Evolutionary conservation across 208 protist species (phyloP), one percentile per base, ranked within the genome.

Genomic region (Crithidia mellificae): DNA sequence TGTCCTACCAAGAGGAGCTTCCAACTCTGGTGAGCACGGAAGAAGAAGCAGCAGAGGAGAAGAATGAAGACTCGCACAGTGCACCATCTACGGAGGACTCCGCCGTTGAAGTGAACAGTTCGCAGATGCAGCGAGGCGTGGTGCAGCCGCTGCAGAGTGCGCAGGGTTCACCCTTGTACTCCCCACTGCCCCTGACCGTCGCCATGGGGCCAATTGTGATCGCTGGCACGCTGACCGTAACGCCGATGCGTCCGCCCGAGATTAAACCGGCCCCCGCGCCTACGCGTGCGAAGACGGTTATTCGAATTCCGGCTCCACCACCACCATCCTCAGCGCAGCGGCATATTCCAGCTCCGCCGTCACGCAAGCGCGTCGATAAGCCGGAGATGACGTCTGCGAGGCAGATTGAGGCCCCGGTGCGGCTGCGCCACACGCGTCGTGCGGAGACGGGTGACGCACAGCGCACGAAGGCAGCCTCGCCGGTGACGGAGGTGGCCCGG

Each of bases 361-460:
- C 59, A 9, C 59, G 59, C 1, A 20, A 14, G 34, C 30, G 9
- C 2, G 59, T 55, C 1, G 34, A 53, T 8, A 30, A 25, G 15
- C 57, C 57, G 29, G 57, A 22, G 57, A n/a, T 63, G 38, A 52
- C 57, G 22, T 63, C 39, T 0, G 57, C 44, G 43, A n/a, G 4
- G 57, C 44, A 41, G 19, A 53, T 38, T n/a, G 57, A 63, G 2
- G 44, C 44, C 2, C 44, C 44, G 22, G 39, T 53, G 6, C 39
- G 39, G 25, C 5, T 63, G 29, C 43, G 25, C 6, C 1, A 27
- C 5, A 1, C 14, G 6, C 27, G 29, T 2, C 7, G 4, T 2
- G 9, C 27, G 4, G 2, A 59, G 32, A 15, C 53, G 2, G 53
- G 22, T 2, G 22, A 43, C 19, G 36, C 6, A 6, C 34, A 36